Base-by-base conservation (phyloP, 1,284 basidiomycete genomes). In the Ceratorhiza oryzae-sativae region DNA sequence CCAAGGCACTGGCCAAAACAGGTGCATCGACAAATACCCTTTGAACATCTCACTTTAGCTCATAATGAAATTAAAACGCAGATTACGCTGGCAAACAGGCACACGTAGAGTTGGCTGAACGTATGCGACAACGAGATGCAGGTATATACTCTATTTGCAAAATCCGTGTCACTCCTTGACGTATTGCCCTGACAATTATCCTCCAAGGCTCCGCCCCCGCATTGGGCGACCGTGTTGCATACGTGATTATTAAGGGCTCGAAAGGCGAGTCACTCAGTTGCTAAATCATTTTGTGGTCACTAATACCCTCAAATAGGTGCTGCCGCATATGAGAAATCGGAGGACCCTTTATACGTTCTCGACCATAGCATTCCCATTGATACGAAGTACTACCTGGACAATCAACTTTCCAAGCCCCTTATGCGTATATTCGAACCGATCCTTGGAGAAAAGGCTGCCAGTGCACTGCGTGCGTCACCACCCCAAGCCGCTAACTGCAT, bases 341-440 rank as follows among this genome's bases (percentile, higher is more conserved):
- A 98, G 79, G 95, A 98, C 78, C 95, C 95, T 0, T 85, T 98
- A 70, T 98, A 94, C 77, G 95, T 98, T 6, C 86, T 98, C 23
- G 95, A 98, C 80, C 94, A 98, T 81, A 98, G 94, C 78, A 88
- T 98, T 48, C 95, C 95, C 0, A 95, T 98, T 73, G 95, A 98
- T 79, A 98, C 96, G 1, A 91, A 93, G 77, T 97, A 98, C 79
- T 98, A 98, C 78, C 86, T 98, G 67, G 96, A 98, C 71, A 97
- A 97, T 77, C 95, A 98, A 78, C 86, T 98, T 0, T 93, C 95
- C 0, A 98, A 98, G 80, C 95, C 95, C 4, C 83, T 98, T 1
- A 88, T 98, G 89, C 87, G 95, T 74, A 98, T 98, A 76, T 98
- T 98, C 79, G 96, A 98, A 79, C 95, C 95, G n/a, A 94, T 98